Base-by-base conservation (phyloP, 2,329 filamentous ascomycete species). In the Cercospora sp. region DNA sequence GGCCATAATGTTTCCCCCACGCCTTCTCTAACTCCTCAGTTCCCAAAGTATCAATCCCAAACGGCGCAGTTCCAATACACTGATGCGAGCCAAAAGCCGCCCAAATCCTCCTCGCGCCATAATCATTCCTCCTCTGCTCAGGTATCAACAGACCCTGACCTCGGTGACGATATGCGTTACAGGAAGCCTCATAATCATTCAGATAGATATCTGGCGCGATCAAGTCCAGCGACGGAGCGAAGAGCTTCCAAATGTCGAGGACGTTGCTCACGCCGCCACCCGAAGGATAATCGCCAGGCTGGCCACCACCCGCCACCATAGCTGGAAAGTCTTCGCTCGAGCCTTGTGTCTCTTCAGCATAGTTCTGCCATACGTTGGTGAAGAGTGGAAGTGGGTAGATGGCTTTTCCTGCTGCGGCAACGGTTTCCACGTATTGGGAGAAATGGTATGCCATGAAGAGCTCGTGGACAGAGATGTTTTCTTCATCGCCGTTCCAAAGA, bases 141-240 rank as follows among this genome's bases (percentile, higher is more conserved):
- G 33, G 33, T 36, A 36, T 36, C 33, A 36, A 36, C 33, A 36
- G 33, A 36, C 33, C 33, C 13, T 36, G 33, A 16, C 13, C 33
- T 36, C 33, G 33, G 13, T 36, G 33, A 36, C 33, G 33, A 16
- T 36, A 36, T 36, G 33, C 33, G 12, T 36, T 0, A 36, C 33
- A 36, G 12, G 33, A 36, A 36, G 33, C 33, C 33, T 36, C 33
- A 36, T 36, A 36, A 16, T 36, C 33, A 16, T 84, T 81, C 18
- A 85, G 79, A 68, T 85, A 85, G 3, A 85, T 40, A 33, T 85
- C 84, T 0, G 84, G 84, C 0, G 81, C 78, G 16, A 85, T 75
- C 18, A 85, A 80, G 63, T 84, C 82, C 6, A 85, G 79, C 1
- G 77, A 69, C 0, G 79, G 80, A 0, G 83, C 81, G 68, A 80